A percentile compares a stretch with the other conserved stretches of the same genome.
Conservation (phyloP, 306 rosid genomes). For the Prunus mira region DNA sequence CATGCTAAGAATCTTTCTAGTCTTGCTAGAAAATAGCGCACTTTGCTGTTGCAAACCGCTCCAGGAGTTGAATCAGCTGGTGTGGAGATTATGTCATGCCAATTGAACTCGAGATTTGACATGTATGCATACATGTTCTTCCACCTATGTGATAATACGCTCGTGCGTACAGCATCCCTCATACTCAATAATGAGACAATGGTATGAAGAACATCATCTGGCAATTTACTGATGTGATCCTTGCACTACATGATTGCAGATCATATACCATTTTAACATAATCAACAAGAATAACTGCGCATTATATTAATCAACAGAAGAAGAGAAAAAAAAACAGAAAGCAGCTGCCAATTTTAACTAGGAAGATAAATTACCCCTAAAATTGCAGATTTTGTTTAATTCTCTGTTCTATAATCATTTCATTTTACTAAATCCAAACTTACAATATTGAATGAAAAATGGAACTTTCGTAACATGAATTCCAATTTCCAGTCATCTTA, state of each 20-base stretch:
- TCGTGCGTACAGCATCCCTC: constrained; percentile 12
- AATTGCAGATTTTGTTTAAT: background rate
- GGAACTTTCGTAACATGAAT: background rate
- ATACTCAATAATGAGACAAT: constrained; percentile 7
- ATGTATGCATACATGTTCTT: background rate
- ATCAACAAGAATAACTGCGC: background rate
- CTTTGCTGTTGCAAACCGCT: background rate
- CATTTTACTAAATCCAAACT: background rate
- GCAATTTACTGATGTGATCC: constrained; percentile 10
- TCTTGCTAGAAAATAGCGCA: background rate
- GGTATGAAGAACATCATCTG: constrained; percentile 13
- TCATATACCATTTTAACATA: background rate
- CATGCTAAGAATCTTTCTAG: background rate
- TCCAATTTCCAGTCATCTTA: background rate
- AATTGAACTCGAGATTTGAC: constrained; percentile 2
- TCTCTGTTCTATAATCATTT: background rate
- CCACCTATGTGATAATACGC: constrained; percentile 4
- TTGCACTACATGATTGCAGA: background rate
- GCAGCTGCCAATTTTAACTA: background rate
- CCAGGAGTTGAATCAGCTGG: too few relatives aligned
- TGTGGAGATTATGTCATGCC: background rate
- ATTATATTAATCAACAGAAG: background rate
- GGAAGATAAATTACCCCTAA: background rate
- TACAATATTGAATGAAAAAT: background rate
- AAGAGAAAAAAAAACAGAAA: background rate